These are phyloP conservation scores for Cyclotella sp. DNA, from an alignment of 108 stramenopile species.

Conservation along the genomic window DNA sequence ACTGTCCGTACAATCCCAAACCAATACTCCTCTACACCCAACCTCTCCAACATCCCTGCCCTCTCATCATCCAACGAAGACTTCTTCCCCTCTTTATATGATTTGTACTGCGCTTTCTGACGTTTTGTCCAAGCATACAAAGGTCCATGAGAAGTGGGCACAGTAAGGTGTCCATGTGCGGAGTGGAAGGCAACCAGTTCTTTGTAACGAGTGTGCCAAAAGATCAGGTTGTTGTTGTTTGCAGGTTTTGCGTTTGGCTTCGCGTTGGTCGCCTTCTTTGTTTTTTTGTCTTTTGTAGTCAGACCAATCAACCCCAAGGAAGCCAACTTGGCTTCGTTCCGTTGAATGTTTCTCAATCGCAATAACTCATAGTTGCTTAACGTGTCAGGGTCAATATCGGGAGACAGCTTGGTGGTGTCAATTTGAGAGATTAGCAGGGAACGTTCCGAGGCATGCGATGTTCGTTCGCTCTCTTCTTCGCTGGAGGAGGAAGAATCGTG, in stretches of 20 bases:
- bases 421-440: background rate
- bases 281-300: background rate
- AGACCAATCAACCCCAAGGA: constrained; percentile 16
- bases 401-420: constrained; percentile 13
- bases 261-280: background rate
- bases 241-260: background rate
- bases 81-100: constrained; percentile 16
- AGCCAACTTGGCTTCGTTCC: constrained; percentile 35
- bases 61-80: constrained; percentile 14
- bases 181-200: constrained; percentile 3
- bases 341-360: constrained; percentile 37
- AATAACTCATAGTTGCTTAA: constrained; percentile 40
- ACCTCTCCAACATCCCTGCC: constrained; percentile 3
- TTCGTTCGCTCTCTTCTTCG: background rate
- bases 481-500: background rate
- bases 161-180: background rate
- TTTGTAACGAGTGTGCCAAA: constrained; percentile 6
- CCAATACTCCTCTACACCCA: constrained; percentile 12
- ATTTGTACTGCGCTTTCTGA: constrained; percentile 19
- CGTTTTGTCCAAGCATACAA: constrained; percentile 7
- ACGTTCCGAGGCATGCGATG: background rate
- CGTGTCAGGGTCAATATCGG: background rate
- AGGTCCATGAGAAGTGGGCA: background rate
- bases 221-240: background rate
- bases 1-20: background rate